Conservation (phyloP, 1,139 yeast species). For the Suhomyces panamericanus region DNA sequence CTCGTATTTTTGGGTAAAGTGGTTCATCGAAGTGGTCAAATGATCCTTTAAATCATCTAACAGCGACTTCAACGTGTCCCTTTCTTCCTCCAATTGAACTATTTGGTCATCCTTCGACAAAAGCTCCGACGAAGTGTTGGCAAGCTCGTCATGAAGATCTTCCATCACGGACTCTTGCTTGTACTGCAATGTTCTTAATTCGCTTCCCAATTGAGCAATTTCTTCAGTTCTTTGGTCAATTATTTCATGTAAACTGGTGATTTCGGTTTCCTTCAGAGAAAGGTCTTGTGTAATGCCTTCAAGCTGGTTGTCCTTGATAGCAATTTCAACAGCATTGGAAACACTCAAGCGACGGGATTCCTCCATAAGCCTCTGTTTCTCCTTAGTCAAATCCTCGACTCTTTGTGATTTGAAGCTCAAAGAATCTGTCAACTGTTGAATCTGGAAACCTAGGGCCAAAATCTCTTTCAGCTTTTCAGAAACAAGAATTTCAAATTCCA, state of each 20-base stretch:
- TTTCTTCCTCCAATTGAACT: constrained; percentile 7
- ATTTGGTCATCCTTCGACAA: constrained; percentile 9
- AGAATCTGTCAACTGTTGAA: not conserved
- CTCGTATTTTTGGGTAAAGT: constrained; percentile 12
- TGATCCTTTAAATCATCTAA: constrained; percentile 18
- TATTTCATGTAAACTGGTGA: constrained; percentile 5
- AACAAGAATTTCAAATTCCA: not conserved
- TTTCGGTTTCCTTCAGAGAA: not conserved
- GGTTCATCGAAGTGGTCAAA: constrained; percentile 11
- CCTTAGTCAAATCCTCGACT: not conserved
- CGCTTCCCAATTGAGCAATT: constrained; percentile 10
- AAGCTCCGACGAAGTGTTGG: constrained; percentile 8
- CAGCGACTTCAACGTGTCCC: constrained; percentile 6
- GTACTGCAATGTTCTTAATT: constrained; percentile 9
- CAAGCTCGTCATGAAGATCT: constrained; percentile 13
- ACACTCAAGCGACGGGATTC: constrained; percentile 6
- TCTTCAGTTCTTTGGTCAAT: constrained; percentile 15
- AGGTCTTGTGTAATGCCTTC: not conserved
- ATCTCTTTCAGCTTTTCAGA: not conserved
- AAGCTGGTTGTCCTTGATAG: constrained; percentile 4
- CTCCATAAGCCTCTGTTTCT: constrained; percentile 1
- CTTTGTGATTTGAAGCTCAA: not conserved
- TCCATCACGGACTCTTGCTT: constrained; percentile 12
- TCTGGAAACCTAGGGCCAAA: not conserved
- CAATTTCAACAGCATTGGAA: constrained; percentile 6